phyloP scores from a whole-genome alignment of 23 red algal genomes.

The Gracilaria vermiculophylla region DNA sequence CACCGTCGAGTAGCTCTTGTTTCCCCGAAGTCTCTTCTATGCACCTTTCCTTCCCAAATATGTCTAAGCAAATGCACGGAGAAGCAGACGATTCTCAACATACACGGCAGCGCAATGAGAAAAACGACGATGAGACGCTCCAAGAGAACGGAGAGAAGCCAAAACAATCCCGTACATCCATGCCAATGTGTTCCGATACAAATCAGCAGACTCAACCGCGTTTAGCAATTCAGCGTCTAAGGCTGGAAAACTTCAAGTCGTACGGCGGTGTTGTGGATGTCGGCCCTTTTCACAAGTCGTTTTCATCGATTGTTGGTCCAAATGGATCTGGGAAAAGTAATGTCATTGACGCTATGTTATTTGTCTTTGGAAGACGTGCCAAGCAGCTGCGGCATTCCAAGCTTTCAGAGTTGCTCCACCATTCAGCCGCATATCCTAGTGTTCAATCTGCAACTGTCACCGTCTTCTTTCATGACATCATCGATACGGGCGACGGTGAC shows the following conservation, averaged over 20 bases:
- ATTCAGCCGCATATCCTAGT: constrained; percentile 64
- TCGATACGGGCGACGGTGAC: constrained; percentile 77
- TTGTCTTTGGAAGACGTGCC: constrained; percentile 95
- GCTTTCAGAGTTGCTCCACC: constrained; percentile 90
- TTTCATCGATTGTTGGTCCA: constrained; percentile 94
- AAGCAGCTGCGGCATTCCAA: constrained; percentile 88
- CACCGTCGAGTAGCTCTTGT: too few species aligned
- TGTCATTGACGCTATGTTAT: constrained; percentile 97
- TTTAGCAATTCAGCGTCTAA: constrained; percentile 68
- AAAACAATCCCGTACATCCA: neutral
- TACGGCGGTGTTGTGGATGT: constrained; percentile 90
- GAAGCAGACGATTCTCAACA: neutral
- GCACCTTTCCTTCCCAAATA: neutral
- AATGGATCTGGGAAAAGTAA: constrained; percentile 98
- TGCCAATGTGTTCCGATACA: neutral
- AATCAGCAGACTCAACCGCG: constrained; percentile 16
- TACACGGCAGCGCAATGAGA: neutral
- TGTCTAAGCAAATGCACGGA: neutral
- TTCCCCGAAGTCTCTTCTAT: neutral
- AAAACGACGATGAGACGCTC: neutral
- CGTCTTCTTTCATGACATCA: constrained; percentile 87
- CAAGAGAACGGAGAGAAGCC: neutral
- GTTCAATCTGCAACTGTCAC: constrained; percentile 77
- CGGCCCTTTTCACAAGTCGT: constrained; percentile 94
- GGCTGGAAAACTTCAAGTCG: constrained; percentile 96